A percentile compares a stretch with the other conserved stretches of the same genome.
Evolutionary conservation across 2,329 filamentous ascomycete species (phyloP).

Genomic region (Penicillium corylophilum): DNA sequence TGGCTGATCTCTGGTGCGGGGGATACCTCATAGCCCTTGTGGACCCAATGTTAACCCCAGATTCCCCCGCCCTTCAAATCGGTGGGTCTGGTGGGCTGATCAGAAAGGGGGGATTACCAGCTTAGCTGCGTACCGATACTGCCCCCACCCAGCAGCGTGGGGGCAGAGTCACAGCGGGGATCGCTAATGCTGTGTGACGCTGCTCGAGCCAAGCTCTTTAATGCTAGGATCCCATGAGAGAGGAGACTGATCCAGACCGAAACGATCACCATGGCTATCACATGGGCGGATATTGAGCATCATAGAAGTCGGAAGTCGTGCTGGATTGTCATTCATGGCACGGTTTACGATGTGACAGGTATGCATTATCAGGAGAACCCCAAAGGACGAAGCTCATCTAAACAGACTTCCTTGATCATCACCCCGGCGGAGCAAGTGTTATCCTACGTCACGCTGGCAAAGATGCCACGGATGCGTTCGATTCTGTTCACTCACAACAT

Average conservation of each 20-base stretch:
- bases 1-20: not conserved
- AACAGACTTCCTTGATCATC: constrained; percentile 32
- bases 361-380: not conserved
- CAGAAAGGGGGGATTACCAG: not conserved
- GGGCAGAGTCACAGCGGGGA: not conserved
- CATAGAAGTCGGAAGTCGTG: constrained; percentile 51
- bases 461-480: constrained; percentile 38
- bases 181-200: not conserved
- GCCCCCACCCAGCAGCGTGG: constrained; percentile 7
- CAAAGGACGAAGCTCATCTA: not conserved
- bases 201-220: not conserved
- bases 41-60: not conserved
- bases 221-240: not conserved
- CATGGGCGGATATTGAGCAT: constrained; percentile 50
- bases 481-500: constrained; percentile 34
- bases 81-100: not conserved
- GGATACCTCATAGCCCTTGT: not conserved
- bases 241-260: not conserved
- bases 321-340: constrained; percentile 53
- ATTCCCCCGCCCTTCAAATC: not conserved
- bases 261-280: constrained; percentile 35
- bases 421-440: constrained; percentile 35
- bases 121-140: not conserved
- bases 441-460: constrained; percentile 36
- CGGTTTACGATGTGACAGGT: constrained; percentile 53